These are phyloP conservation scores for Phyllosticta capitalensis DNA, from an alignment of 2,329 filamentous ascomycete species.

Conservation along the genomic window DNA sequence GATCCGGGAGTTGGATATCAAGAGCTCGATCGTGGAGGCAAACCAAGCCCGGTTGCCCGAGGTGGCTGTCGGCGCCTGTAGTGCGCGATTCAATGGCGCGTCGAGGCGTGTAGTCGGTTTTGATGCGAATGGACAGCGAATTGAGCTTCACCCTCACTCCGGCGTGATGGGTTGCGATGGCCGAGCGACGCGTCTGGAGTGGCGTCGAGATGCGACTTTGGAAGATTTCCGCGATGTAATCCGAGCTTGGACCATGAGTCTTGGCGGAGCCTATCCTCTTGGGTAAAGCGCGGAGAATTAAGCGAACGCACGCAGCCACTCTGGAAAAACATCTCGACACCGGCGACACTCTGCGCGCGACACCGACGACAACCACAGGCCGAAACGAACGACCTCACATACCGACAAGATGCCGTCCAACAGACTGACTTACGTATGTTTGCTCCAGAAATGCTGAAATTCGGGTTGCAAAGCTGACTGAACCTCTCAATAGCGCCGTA, in stretches of 20 bases:
- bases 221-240: not conserved
- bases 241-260: not conserved
- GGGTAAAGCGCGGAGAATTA: not conserved
- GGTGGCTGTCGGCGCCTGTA: conserved; percentile 4
- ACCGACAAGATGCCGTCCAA: conserved; percentile 42
- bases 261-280: not conserved
- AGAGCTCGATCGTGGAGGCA: not conserved
- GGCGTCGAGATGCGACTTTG: conserved; percentile 1
- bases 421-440: conserved; percentile 49
- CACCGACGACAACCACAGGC: conserved; percentile 9
- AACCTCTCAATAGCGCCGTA: conserved; percentile 38
- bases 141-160: conserved; percentile 7
- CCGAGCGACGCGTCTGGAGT: conserved; percentile 2
- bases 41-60: conserved; percentile 11
- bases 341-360: not conserved
- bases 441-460: not conserved
- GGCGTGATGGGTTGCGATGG: conserved; percentile 8
- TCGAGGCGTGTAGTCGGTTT: not conserved
- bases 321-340: not conserved
- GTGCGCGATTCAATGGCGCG: conserved; percentile 2
- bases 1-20: not conserved
- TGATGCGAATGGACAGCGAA: not conserved
- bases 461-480: not conserved
- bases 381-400: not conserved
- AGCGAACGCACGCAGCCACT: conserved; percentile 3